phyloP scores from a whole-genome alignment of 1,284 basidiomycete species.

The Malassezia restricta region DNA sequence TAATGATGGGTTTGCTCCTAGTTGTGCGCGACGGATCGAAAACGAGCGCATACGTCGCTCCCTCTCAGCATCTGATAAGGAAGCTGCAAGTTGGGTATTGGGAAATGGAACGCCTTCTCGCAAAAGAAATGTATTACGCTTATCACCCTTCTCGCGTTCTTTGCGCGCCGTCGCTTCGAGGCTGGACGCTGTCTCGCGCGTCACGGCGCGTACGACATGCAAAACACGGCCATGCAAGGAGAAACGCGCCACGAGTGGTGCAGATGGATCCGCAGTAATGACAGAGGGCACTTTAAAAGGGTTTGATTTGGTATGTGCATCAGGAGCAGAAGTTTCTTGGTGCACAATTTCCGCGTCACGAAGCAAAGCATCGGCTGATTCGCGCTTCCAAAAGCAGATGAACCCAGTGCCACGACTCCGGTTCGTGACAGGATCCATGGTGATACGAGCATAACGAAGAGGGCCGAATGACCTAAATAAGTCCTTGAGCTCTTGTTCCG shows the following conservation, averaged over 20 bases:
- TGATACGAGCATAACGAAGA: conserved; percentile 81
- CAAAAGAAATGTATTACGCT: conserved; percentile 87
- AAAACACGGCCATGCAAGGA: conserved; percentile 86
- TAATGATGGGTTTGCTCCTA: conserved; percentile 74
- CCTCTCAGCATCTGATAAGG: conserved; percentile 25
- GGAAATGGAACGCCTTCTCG: conserved; percentile 58
- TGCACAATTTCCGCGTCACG: conserved; percentile 54
- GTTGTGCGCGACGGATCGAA: conserved; percentile 32
- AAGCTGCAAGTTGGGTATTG: conserved; percentile 22
- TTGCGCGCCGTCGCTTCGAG: conserved; percentile 74
- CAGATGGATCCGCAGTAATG: conserved; percentile 79
- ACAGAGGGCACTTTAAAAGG: conserved; percentile 40
- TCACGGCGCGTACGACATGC: conserved; percentile 79
- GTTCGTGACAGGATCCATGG: conserved; percentile 69
- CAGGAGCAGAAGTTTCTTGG: conserved; percentile 19
- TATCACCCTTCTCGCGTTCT: conserved; percentile 73
- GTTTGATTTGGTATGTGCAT: conserved; percentile 15
- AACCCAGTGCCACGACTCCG: conserved; percentile 90
- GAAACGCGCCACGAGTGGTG: conserved; percentile 65
- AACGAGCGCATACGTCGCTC: conserved; percentile 36
- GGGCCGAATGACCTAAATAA: conserved; percentile 62
- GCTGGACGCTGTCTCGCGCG: conserved; percentile 70
- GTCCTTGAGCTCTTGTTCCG: conserved; percentile 37
- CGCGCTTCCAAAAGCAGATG: conserved; percentile 90
- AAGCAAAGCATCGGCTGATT: conserved; percentile 74